A percentile compares a stretch with the other conserved stretches of the same genome.
Conservation (phyloP, 768 basidiomycete species). For the Coprinellus micaceus region DNA sequence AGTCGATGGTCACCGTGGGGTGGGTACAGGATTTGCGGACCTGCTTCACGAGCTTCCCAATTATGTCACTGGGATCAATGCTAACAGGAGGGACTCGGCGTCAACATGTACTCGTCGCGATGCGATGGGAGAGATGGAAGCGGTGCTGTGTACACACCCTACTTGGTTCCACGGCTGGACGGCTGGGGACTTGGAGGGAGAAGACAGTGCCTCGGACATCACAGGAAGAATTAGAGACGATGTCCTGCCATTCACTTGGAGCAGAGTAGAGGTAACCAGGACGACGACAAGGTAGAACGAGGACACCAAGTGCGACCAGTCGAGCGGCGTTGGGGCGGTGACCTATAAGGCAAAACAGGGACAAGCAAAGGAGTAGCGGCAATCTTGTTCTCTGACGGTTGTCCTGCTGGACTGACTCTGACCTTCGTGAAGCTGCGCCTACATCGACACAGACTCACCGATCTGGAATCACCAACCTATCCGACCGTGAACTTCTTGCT, state of each 20-base stretch:
- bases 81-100: conserved; percentile 17
- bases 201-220: conserved; percentile 7
- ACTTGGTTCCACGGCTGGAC: conserved; percentile 17
- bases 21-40: conserved; percentile 40
- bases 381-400: neutral
- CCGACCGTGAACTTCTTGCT: neutral
- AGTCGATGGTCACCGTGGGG: conserved; percentile 45
- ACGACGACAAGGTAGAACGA: neutral
- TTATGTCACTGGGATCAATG: conserved; percentile 37
- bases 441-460: neutral
- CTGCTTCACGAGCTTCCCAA: conserved; percentile 41
- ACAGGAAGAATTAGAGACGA: conserved; percentile 5
- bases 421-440: neutral
- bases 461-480: neutral
- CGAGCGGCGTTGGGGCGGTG: neutral
- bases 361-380: conserved; percentile 3
- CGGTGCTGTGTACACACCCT: conserved; percentile 18
- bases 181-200: conserved; percentile 5
- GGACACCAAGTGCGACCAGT: neutral
- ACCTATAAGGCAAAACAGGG: conserved; percentile 10
- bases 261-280: too few species aligned
- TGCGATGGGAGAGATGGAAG: neutral
- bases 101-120: neutral
- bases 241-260: neutral
- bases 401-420: neutral